Conservation (phyloP, 306 rosid genomes). For the Casuarina cunninghamiana region DNA sequence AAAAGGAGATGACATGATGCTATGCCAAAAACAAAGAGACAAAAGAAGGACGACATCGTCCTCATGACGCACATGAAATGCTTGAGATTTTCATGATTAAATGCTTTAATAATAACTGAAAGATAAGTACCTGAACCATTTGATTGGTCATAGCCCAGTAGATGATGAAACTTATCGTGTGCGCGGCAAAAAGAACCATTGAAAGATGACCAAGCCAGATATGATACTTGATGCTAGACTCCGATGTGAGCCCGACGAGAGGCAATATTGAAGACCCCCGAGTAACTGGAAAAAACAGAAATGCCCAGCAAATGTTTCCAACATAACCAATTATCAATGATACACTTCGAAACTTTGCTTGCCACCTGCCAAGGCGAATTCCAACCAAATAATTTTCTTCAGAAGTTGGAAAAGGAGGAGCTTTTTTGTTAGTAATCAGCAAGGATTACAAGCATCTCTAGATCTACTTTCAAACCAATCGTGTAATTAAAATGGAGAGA, state of each 20-base stretch:
- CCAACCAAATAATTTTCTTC: neutral
- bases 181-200: constrained; percentile 53
- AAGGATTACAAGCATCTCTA: neutral
- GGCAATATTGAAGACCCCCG: constrained; percentile 67
- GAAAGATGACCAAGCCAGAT: constrained; percentile 74
- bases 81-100: neutral
- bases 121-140: constrained; percentile 40
- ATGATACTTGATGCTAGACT: constrained; percentile 68
- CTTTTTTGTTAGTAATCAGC: too few relatives aligned
- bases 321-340: constrained; percentile 63
- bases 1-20: neutral
- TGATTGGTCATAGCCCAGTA: constrained; percentile 65
- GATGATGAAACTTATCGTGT: constrained; percentile 53
- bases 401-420: too few relatives aligned
- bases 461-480: too few relatives aligned
- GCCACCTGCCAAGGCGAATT: constrained; percentile 44
- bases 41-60: neutral
- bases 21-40: neutral
- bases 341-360: constrained; percentile 67
- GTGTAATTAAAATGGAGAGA: too few relatives aligned
- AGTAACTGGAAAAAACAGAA: constrained; percentile 74
- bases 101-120: neutral
- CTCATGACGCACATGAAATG: too few relatives aligned
- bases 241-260: constrained; percentile 60
- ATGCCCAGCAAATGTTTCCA: constrained; percentile 75